Conservation (phyloP, 345 rosid species). For the Reutealis trisperma region DNA sequence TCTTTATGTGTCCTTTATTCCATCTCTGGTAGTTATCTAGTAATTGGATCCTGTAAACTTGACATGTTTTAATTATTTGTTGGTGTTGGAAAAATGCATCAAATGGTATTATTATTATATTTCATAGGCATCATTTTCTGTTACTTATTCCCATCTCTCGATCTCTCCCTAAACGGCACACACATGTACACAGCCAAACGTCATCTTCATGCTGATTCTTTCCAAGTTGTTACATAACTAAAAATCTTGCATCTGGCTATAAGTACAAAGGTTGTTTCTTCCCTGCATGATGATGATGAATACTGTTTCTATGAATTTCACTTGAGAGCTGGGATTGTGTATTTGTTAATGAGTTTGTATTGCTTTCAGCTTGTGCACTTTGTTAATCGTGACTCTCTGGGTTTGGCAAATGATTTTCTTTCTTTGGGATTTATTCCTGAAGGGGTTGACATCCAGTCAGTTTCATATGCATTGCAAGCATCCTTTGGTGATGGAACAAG, state of each 20-base stretch:
- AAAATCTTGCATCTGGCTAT: background rate
- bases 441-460: constrained; percentile 73
- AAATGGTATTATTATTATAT: background rate
- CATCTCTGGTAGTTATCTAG: background rate
- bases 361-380: constrained; percentile 94
- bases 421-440: constrained; percentile 99
- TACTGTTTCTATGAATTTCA: constrained; percentile 17
- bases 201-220: background rate
- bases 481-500: constrained; percentile 70
- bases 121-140: background rate
- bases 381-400: constrained; percentile 96
- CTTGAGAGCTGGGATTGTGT: constrained; percentile 14
- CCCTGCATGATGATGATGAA: constrained; percentile 7
- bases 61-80: too few relatives aligned
- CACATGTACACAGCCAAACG: background rate
- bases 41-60: background rate
- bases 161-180: background rate
- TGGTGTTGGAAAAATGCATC: background rate
- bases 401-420: constrained; percentile 97
- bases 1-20: background rate
- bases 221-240: background rate
- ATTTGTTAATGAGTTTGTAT: constrained; percentile 36
- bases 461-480: constrained; percentile 73
- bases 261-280: background rate
- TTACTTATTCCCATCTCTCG: background rate